Evolutionary conservation across 2,329 filamentous ascomycete species (phyloP).

Genomic region (Penicillium sp.): DNA sequence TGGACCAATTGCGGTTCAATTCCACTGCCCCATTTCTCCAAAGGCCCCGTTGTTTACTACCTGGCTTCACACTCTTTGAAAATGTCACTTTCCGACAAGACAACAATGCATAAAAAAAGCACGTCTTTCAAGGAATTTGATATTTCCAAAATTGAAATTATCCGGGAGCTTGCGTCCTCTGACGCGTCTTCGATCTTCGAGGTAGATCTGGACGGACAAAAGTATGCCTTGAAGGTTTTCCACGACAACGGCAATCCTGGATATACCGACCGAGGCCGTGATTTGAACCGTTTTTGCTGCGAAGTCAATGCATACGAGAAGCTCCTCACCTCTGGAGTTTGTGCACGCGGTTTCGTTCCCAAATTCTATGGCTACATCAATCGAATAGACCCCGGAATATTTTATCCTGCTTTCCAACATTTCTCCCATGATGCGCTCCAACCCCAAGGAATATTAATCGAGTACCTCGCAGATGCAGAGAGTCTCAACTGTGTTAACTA

Average conservation of each 20-base stretch:
- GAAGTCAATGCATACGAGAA: constrained; percentile 25
- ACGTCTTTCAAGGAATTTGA: too few species aligned
- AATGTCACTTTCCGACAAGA: too few species aligned
- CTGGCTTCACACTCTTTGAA: too few species aligned
- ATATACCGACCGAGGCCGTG: constrained; percentile 24
- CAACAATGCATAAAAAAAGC: too few species aligned
- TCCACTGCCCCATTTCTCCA: too few species aligned
- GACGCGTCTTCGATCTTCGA: constrained; percentile 19
- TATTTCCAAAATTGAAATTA: constrained; percentile 7
- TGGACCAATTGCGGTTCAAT: too few species aligned
- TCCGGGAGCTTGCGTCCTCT: constrained; percentile 6
- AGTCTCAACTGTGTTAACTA: constrained; percentile 23
- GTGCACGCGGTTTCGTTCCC: constrained; percentile 23
- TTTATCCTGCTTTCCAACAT: constrained; percentile 16
- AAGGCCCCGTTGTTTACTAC: too few species aligned
- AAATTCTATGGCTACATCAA: constrained; percentile 25
- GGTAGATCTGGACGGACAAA: constrained; percentile 14
- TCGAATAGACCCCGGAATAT: constrained; percentile 19
- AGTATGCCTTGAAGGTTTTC: constrained; percentile 21
- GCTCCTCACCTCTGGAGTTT: constrained; percentile 17
- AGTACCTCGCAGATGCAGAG: constrained; percentile 18
- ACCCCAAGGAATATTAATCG: constrained; percentile 18
- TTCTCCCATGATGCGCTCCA: constrained; percentile 21
- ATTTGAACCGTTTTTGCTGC: constrained; percentile 28
- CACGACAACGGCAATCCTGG: constrained; percentile 29